phyloP scores from a whole-genome alignment of 495 filamentous ascomycete genomes.

The Trypethelium eluteriae region DNA sequence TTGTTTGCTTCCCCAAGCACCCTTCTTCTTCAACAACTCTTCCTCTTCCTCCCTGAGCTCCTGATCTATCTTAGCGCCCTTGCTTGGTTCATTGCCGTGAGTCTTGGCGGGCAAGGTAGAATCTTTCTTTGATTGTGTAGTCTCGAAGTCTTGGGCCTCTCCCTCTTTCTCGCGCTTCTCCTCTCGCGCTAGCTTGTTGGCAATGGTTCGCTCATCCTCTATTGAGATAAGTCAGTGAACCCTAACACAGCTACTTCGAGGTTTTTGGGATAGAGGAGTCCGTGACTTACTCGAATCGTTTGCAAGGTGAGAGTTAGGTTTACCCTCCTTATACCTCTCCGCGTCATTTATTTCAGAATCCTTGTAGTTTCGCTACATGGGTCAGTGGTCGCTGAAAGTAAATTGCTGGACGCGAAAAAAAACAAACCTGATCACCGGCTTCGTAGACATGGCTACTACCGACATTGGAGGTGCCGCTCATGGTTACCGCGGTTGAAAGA shows the following conservation, averaged over 20 bases:
- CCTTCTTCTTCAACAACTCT: conserved; percentile 38
- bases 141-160: conserved; percentile 44
- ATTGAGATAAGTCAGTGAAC: neutral
- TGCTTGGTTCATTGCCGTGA: conserved; percentile 41
- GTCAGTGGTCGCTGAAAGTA: neutral
- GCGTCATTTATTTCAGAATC: conserved; percentile 47
- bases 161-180: conserved; percentile 42
- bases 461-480: conserved; percentile 45
- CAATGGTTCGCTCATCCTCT: conserved; percentile 77
- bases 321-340: conserved; percentile 60
- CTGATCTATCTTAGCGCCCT: conserved; percentile 41
- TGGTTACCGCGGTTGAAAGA: conserved; percentile 14
- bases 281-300: conserved; percentile 59
- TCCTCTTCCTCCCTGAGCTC: conserved; percentile 40
- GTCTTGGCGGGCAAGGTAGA: conserved; percentile 50
- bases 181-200: conserved; percentile 64
- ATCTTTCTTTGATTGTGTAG: conserved; percentile 52
- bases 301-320: conserved; percentile 54
- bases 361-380: conserved; percentile 50
- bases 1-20: conserved; percentile 40
- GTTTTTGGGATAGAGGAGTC: neutral
- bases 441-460: conserved; percentile 49
- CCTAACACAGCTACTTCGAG: neutral
- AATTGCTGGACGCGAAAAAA: neutral
- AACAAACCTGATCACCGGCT: conserved; percentile 51